A percentile compares a stretch with the other conserved stretches of the same genome.
These are phyloP conservation scores for Sphagnurus paluster DNA, from an alignment of 1,284 basidiomycete species.

Conservation along the genomic window DNA sequence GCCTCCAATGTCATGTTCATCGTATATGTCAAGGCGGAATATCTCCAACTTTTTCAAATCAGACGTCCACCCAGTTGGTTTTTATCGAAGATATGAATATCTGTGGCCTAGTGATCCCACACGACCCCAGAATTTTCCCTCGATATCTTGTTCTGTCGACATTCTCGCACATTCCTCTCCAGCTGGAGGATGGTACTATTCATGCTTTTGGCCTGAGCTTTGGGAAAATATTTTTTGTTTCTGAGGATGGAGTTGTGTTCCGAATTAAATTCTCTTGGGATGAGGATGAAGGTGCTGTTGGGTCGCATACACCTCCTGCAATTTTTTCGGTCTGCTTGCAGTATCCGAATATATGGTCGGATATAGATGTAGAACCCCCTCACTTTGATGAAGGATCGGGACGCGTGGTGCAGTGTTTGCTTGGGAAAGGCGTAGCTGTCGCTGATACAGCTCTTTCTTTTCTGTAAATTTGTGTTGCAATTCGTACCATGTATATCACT, in stretches of 20 bases:
- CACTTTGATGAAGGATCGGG: slow-evolving; percentile 9
- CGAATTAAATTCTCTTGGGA: slow-evolving; percentile 3
- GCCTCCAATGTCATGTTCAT: background rate
- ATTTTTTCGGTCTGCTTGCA: too few species aligned
- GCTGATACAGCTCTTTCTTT: slow-evolving; percentile 10
- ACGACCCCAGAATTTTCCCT: background rate
- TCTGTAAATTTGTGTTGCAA: too few species aligned
- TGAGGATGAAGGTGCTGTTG: background rate
- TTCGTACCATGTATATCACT: too few species aligned
- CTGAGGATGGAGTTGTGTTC: slow-evolving; percentile 3
- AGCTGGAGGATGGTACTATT: too few species aligned
- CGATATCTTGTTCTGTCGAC: background rate
- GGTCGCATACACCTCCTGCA: too few species aligned
- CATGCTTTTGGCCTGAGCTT: slow-evolving; percentile 7
- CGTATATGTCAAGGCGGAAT: slow-evolving; percentile 4
- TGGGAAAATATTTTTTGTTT: slow-evolving; percentile 11
- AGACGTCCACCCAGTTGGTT: slow-evolving; percentile 1
- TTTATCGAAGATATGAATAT: slow-evolving; percentile 6
- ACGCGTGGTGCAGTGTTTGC: slow-evolving; percentile 5
- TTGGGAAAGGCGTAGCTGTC: slow-evolving; percentile 8
- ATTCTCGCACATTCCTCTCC: too few species aligned
- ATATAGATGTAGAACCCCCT: slow-evolving; percentile 12
- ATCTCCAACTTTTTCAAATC: slow-evolving; percentile 1
- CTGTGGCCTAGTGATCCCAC: slow-evolving; percentile 4
- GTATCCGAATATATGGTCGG: too few species aligned